Evolutionary conservation across 208 protist genomes (phyloP).

Genomic region (Crithidia thermophila): DNA sequence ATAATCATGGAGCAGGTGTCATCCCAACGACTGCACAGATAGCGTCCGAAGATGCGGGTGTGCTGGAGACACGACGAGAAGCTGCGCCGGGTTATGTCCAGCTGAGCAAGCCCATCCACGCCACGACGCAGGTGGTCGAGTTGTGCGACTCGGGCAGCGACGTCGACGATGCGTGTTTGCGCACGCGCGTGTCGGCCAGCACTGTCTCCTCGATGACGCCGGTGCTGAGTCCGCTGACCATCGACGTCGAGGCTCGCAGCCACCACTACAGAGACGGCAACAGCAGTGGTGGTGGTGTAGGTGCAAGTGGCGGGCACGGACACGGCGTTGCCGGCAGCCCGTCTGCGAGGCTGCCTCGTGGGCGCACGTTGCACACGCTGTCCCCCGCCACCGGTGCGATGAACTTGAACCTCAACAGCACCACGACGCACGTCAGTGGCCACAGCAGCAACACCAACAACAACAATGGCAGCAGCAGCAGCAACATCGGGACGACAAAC

Average conservation of each 20-base stretch:
- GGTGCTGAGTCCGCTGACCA: conserved; percentile 12
- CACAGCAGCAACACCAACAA: not conserved
- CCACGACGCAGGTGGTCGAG: too few relatives aligned
- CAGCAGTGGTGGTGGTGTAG: too few relatives aligned
- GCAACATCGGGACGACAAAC: not conserved
- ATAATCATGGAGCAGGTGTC: not conserved
- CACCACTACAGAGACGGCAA: too few relatives aligned
- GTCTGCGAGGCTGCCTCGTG: not conserved
- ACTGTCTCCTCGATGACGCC: conserved; percentile 13
- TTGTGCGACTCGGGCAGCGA: not conserved
- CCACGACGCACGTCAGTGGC: not conserved
- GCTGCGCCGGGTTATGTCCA: too few relatives aligned
- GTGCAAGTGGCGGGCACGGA: too few relatives aligned
- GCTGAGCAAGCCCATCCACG: too few relatives aligned
- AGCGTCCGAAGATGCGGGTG: too few relatives aligned
- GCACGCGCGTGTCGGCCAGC: conserved; percentile 18
- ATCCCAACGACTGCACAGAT: too few relatives aligned
- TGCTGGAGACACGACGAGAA: too few relatives aligned
- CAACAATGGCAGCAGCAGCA: not conserved
- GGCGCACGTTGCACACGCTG: not conserved
- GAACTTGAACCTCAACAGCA: not conserved
- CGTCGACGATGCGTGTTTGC: conserved; percentile 4
- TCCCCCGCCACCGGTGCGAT: not conserved
- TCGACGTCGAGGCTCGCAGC: conserved; percentile 11
- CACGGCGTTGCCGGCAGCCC: too few relatives aligned